Percentiles rank a stretch among this genome's conserved stretches.
phyloP scores from a whole-genome alignment of 345 rosid genomes.

The Linum tenue region DNA sequence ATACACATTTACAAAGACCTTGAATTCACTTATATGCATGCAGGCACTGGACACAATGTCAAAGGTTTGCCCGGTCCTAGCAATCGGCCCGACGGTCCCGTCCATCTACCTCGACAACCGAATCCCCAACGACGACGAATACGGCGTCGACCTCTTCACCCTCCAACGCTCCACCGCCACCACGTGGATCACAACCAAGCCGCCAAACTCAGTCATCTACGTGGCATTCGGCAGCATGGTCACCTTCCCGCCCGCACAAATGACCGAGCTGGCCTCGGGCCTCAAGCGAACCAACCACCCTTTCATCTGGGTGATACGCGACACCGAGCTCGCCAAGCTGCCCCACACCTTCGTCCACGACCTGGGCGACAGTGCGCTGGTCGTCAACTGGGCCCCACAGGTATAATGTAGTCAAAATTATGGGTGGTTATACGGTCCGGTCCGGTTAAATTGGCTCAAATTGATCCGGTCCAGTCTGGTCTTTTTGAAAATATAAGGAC shows the following conservation, averaged over 20 bases:
- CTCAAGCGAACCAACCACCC: background rate
- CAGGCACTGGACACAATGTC: slow-evolving; percentile 8
- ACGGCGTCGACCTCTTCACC: slow-evolving; percentile 9
- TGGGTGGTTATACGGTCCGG: too few relatives aligned
- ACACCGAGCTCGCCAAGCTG: slow-evolving; percentile 1
- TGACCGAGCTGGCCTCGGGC: background rate
- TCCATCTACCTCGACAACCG: slow-evolving; percentile 11
- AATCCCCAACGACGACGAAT: slow-evolving; percentile 1
- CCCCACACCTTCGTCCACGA: background rate
- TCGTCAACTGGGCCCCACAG: slow-evolving; percentile 1
- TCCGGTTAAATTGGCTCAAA: too few relatives aligned
- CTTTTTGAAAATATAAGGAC: too few relatives aligned
- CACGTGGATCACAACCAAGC: background rate
- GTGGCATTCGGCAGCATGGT: slow-evolving; percentile 5
- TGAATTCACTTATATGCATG: too few relatives aligned
- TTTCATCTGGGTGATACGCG: background rate
- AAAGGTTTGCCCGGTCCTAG: slow-evolving; percentile 2
- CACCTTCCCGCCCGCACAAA: background rate
- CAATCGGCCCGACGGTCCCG: slow-evolving; percentile 15
- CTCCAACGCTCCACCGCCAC: background rate
- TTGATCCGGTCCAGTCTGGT: too few relatives aligned
- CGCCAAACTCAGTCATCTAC: background rate
- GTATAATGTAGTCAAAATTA: background rate
- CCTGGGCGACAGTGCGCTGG: background rate
- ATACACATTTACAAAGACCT: background rate